These are phyloP conservation scores for Toxoplasma gondii DNA, from an alignment of 169 alveolate genomes.

Conservation along the genomic window DNA sequence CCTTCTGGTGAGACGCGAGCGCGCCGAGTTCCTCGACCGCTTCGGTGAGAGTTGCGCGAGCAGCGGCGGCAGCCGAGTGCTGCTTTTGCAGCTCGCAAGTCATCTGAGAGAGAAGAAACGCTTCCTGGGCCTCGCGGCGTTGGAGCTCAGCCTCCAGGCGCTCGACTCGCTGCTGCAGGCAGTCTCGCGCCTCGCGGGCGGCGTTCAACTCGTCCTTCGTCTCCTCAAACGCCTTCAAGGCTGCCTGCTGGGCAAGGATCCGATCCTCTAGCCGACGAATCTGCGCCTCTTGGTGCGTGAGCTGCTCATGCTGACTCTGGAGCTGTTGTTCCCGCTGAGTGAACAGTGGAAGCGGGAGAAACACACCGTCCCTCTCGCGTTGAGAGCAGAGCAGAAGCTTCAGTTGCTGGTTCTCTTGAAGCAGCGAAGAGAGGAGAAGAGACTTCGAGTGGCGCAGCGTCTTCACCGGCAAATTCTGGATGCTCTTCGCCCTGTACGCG, in stretches of 20 bases:
- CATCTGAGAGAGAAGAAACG: background rate
- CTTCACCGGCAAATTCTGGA: slow-evolving; percentile 38
- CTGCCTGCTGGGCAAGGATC: background rate
- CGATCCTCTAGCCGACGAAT: background rate
- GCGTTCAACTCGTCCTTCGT: background rate
- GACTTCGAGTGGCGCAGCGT: slow-evolving; percentile 45
- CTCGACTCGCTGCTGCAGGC: background rate
- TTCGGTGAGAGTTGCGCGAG: background rate
- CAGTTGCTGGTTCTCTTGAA: slow-evolving; percentile 47
- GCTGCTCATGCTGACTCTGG: slow-evolving; percentile 32
- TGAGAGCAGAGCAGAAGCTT: slow-evolving; percentile 46
- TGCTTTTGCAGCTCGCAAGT: background rate
- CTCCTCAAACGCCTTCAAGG: background rate
- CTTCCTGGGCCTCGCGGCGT: background rate
- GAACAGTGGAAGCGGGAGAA: slow-evolving; percentile 33
- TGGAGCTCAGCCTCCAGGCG: background rate
- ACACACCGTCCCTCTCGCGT: slow-evolving; percentile 58
- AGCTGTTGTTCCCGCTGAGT: slow-evolving; percentile 34
- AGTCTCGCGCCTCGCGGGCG: background rate
- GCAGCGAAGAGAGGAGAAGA: slow-evolving; percentile 35
- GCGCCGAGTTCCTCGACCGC: background rate
- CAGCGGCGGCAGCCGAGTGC: background rate
- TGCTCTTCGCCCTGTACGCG: slow-evolving; percentile 57
- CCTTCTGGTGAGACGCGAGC: background rate
- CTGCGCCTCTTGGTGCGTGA: background rate